These are phyloP conservation scores for Rhodocollybia butyracea DNA, from an alignment of 768 basidiomycete genomes.

Conservation along the genomic window DNA sequence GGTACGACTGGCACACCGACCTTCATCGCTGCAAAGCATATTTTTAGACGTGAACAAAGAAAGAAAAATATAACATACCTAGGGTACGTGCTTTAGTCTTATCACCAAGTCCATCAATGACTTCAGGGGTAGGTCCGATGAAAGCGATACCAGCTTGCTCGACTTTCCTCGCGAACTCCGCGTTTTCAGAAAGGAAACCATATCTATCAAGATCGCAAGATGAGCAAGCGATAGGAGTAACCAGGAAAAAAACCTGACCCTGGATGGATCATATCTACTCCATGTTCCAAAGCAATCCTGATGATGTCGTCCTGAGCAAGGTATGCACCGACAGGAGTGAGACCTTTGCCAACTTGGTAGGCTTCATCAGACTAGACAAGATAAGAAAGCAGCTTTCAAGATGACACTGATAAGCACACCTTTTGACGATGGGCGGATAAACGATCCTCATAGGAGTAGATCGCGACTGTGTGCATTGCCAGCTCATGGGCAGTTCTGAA, in stretches of 20 bases:
- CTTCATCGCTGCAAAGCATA: constrained; percentile 62
- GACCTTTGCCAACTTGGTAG: constrained; percentile 94
- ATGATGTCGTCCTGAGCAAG: constrained; percentile 98
- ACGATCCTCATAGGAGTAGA: constrained; percentile 96
- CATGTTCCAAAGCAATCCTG: constrained; percentile 92
- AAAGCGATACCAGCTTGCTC: constrained; percentile 97
- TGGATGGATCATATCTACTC: constrained; percentile 99
- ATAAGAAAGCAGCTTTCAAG: constrained; percentile 43
- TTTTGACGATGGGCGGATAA: constrained; percentile 97
- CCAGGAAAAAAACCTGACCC: constrained; percentile 50
- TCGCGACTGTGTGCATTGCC: constrained; percentile 98
- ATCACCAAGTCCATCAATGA: constrained; percentile 96
- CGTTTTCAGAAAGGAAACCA: constrained; percentile 97
- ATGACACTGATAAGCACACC: constrained; percentile 37
- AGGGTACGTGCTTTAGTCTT: constrained; percentile 96
- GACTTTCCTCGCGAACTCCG: constrained; percentile 94
- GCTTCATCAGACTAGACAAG: constrained; percentile 89
- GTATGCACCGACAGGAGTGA: constrained; percentile 96
- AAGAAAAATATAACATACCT: constrained; percentile 56
- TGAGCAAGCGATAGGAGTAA: constrained; percentile 1
- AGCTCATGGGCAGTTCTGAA: constrained; percentile 98
- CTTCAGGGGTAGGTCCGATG: constrained; percentile 92
- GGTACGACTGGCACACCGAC: constrained; percentile 95
- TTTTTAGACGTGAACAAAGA: constrained; percentile 5
- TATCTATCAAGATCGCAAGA: constrained; percentile 62